Percentiles rank a stretch among this genome's conserved stretches.
Evolutionary conservation across 2,329 filamentous ascomycete genomes (phyloP).

Genomic region (Sporothrix pseudoabietina): DNA sequence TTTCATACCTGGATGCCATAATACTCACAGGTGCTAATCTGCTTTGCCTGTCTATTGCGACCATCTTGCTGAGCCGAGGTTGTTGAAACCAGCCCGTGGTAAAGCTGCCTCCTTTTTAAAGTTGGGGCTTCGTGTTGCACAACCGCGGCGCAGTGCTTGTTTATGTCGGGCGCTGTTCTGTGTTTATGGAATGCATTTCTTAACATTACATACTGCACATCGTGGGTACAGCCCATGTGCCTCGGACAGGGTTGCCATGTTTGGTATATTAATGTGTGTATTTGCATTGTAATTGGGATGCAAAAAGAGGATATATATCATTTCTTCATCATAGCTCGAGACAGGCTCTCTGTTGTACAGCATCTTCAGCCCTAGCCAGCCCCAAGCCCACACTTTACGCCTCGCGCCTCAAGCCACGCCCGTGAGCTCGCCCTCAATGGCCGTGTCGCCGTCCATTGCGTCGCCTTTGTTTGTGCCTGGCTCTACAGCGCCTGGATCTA

Average conservation of each 20-base stretch:
- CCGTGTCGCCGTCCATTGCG: not conserved
- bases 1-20: not conserved
- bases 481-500: no score
- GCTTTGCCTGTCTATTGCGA: not conserved
- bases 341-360: not conserved
- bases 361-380: not conserved
- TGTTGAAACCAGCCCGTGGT: not conserved
- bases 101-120: not conserved
- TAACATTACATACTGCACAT: not conserved
- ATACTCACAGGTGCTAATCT: not conserved
- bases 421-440: not conserved
- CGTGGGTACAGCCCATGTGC: not conserved
- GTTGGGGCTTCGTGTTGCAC: not conserved
- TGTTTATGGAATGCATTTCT: not conserved
- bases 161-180: not conserved
- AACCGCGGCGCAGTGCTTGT: not conserved
- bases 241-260: conserved; percentile 3
- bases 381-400: not conserved
- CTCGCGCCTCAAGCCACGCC: conserved; percentile 22
- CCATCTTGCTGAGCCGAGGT: not conserved
- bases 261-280: not conserved
- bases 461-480: not conserved
- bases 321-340: not conserved
- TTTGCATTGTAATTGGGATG: not conserved
- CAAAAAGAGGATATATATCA: not conserved